Conservation (phyloP, 305 asterid species). For the Rubia balearica region DNA sequence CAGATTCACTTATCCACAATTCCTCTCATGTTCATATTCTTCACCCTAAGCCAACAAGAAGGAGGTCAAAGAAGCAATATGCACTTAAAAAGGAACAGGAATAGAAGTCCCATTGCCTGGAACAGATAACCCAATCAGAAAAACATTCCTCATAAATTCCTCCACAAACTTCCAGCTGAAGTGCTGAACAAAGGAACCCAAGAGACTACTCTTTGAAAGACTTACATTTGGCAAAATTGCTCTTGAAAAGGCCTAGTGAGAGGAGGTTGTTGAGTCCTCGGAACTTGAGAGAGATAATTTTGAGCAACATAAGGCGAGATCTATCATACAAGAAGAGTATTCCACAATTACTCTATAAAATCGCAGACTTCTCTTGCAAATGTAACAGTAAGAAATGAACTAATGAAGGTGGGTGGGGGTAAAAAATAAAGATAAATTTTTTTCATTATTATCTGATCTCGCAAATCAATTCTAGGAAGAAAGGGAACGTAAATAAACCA, state of each 20-base stretch:
- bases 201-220: constrained; percentile 16
- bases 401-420: not conserved
- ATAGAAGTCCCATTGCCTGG: not conserved
- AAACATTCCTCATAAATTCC: not conserved
- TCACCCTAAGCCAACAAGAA: not conserved
- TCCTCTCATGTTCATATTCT: not conserved
- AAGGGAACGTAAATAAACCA: not conserved
- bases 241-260: constrained; percentile 43
- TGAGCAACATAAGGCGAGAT: constrained; percentile 34
- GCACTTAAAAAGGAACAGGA: not conserved
- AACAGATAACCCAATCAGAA: not conserved
- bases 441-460: not conserved
- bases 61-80: not conserved
- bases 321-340: constrained; percentile 33
- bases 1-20: not conserved
- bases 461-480: not conserved
- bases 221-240: constrained; percentile 57
- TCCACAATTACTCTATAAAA: constrained; percentile 11
- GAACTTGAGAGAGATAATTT: constrained; percentile 37
- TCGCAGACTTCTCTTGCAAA: not conserved
- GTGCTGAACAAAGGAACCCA: not conserved
- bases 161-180: not conserved
- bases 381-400: not conserved
- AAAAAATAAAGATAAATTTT: not conserved
- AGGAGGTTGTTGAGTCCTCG: constrained; percentile 27